Conservation (phyloP, 2,329 filamentous ascomycete species). For the Alternaria sp. region DNA sequence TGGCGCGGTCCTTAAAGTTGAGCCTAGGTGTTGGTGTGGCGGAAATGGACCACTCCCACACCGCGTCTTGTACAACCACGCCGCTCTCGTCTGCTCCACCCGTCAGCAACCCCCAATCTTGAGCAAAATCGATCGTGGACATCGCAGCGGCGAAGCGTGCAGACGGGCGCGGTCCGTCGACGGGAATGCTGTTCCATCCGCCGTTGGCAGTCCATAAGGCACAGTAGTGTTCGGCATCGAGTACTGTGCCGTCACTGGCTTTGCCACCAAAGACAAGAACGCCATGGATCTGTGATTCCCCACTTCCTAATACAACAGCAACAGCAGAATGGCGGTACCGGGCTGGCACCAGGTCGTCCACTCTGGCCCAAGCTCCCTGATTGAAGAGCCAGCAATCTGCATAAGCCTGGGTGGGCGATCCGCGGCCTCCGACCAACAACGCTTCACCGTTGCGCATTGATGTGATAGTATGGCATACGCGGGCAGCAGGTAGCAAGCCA, state of each 20-base stretch:
- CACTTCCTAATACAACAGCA: slow-evolving; percentile 50
- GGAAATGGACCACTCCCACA: slow-evolving; percentile 68
- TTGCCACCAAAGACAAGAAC: slow-evolving; percentile 57
- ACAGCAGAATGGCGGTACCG: slow-evolving; percentile 78
- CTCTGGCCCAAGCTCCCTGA: slow-evolving; percentile 67
- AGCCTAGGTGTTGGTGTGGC: slow-evolving; percentile 38
- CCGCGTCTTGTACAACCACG: slow-evolving; percentile 63
- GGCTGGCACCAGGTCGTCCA: slow-evolving; percentile 70
- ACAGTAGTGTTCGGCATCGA: slow-evolving; percentile 48
- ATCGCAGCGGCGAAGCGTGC: slow-evolving; percentile 65
- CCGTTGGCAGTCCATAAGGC: slow-evolving; percentile 54
- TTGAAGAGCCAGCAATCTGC: slow-evolving; percentile 78
- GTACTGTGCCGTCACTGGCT: slow-evolving; percentile 50
- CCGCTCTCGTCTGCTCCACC: slow-evolving; percentile 76
- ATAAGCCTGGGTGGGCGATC: slow-evolving; percentile 73
- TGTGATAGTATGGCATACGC: slow-evolving; percentile 80
- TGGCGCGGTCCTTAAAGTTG: slow-evolving; percentile 39
- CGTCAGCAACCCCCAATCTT: slow-evolving; percentile 66
- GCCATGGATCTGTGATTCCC: slow-evolving; percentile 50
- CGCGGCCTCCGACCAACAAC: slow-evolving; percentile 77
- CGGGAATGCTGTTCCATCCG: slow-evolving; percentile 59
- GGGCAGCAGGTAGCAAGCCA: slow-evolving; percentile 47
- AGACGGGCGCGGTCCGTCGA: slow-evolving; percentile 48
- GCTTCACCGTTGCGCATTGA: slow-evolving; percentile 64
- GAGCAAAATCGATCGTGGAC: slow-evolving; percentile 50